Base-by-base conservation (phyloP, 2,329 filamentous ascomycete genomes). In the Lachnum nothofagi region DNA sequence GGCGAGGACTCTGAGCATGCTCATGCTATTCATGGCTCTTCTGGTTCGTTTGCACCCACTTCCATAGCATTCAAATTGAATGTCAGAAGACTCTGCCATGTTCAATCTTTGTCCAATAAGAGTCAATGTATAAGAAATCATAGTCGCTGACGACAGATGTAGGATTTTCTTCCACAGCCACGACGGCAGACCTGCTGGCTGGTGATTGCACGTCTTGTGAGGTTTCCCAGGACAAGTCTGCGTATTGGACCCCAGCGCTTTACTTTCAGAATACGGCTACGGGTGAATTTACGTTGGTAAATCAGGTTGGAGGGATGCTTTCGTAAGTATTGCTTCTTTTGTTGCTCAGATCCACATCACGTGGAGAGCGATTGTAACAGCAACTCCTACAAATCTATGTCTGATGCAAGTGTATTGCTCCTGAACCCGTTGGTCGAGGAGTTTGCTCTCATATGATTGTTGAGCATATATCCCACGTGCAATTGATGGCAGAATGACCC, bases 271-370 rank as follows among this genome's bases (percentile, higher is more conserved):
- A 60, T 43, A 43, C 52, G 22, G 43, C 53, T 6, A 58, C 57
- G 35, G 59, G 60, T 77, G 1, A 73, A 69, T 61, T 70, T 55
- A 78, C 86, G 60, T 67, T 86, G 48, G 87, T 95, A 39, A 68
- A 77, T 1, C 83, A 93, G 65, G 78, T 85, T 43, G 88, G 89
- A 53, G 88, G 90, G 55, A 88, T 94, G 80, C 81, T 94, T 64
- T 86, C 85, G 82, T 91, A 77, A 75, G 85, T 83, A 23, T 19
- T 6, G 20, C 9, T 25, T 39, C 37, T 24, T 45, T 22, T 7
- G 47, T 42, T 43, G 47, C 37, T 49, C 14, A 12, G 35, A 48
- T 38, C 3, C 22, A 23, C 39, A 27, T 31, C 34, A 20, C 34
- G 17, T 23, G 41, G n/a, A 16, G 7, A 20, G 34, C 24, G 16